These are phyloP conservation scores for Trametes gibbosa DNA, from an alignment of 768 basidiomycete species.

Conservation along the genomic window DNA sequence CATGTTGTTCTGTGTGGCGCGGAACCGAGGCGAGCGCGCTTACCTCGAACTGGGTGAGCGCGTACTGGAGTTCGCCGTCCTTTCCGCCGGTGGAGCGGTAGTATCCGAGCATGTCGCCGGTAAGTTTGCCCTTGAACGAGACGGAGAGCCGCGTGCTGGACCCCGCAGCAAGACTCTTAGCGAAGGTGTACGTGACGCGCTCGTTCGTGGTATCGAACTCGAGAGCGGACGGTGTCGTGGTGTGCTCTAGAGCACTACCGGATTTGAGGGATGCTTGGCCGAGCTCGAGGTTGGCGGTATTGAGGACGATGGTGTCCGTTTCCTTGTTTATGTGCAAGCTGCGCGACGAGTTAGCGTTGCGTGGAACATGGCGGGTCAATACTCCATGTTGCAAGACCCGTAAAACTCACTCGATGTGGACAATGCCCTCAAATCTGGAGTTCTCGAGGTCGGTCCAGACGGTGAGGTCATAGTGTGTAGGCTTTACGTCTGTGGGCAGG, in stretches of 20 bases:
- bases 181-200: slow-evolving; percentile 63
- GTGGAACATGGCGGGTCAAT: not conserved
- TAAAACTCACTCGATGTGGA: slow-evolving; percentile 58
- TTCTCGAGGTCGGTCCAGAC: slow-evolving; percentile 79
- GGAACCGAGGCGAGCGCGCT: not conserved
- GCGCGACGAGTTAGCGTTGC: not conserved
- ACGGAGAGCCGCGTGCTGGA: slow-evolving; percentile 71
- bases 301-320: slow-evolving; percentile 64
- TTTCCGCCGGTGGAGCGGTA: slow-evolving; percentile 68
- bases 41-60: slow-evolving; percentile 89
- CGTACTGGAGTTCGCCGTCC: slow-evolving; percentile 64
- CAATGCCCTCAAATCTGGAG: slow-evolving; percentile 74
- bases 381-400: not conserved
- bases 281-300: slow-evolving; percentile 62
- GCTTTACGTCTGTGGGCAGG: slow-evolving; percentile 64
- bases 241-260: slow-evolving; percentile 48
- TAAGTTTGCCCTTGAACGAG: slow-evolving; percentile 65
- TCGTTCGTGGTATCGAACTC: slow-evolving; percentile 62
- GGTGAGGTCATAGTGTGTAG: slow-evolving; percentile 75
- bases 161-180: slow-evolving; percentile 53
- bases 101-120: slow-evolving; percentile 77
- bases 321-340: slow-evolving; percentile 66
- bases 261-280: slow-evolving; percentile 53
- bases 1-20: not conserved
- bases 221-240: slow-evolving; percentile 44